A percentile compares a stretch with the other conserved stretches of the same genome.
Evolutionary conservation across 2,329 filamentous ascomycete species (phyloP).

Genomic region (Paracoccidioides lutzii): DNA sequence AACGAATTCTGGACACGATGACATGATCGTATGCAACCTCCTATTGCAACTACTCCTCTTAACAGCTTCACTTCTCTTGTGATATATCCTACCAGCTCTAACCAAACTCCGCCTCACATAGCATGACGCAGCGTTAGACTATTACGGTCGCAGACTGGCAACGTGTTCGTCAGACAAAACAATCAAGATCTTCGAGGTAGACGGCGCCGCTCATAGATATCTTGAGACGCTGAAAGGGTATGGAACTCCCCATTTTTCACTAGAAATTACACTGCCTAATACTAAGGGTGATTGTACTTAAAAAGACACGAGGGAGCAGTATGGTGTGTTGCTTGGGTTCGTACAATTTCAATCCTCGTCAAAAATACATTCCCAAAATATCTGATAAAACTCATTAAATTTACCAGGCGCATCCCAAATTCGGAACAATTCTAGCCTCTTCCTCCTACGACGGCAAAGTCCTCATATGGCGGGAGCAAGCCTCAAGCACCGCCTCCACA

Average conservation of each 20-base stretch:
- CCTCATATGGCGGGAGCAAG: slow-evolving; percentile 91
- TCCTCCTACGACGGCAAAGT: slow-evolving; percentile 96
- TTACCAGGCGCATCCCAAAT: slow-evolving; percentile 74
- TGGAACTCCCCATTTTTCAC: slow-evolving; percentile 10
- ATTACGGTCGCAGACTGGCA: slow-evolving; percentile 90
- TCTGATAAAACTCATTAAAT: background rate
- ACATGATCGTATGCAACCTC: slow-evolving; percentile 81
- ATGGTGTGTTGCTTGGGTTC: slow-evolving; percentile 87
- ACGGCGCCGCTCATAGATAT: slow-evolving; percentile 79
- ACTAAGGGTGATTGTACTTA: slow-evolving; percentile 3
- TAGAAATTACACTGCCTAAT: slow-evolving; percentile 1
- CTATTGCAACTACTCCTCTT: background rate
- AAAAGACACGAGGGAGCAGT: slow-evolving; percentile 87
- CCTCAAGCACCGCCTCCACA: slow-evolving; percentile 23
- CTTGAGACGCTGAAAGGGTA: slow-evolving; percentile 92
- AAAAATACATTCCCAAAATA: background rate
- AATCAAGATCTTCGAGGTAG: slow-evolving; percentile 98
- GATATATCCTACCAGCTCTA: background rate
- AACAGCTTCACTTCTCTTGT: background rate
- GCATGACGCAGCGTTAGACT: slow-evolving; percentile 98
- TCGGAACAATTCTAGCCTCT: slow-evolving; percentile 92
- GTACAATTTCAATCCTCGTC: slow-evolving; percentile 13
- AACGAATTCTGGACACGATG: slow-evolving; percentile 82
- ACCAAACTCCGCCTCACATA: slow-evolving; percentile 21
- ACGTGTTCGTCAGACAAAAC: slow-evolving; percentile 97